Evolutionary conservation across 2,329 filamentous ascomycete species (phyloP), one percentile per base, ranked within the genome.

Genomic region (Teratosphaeriaceae sp.): DNA sequence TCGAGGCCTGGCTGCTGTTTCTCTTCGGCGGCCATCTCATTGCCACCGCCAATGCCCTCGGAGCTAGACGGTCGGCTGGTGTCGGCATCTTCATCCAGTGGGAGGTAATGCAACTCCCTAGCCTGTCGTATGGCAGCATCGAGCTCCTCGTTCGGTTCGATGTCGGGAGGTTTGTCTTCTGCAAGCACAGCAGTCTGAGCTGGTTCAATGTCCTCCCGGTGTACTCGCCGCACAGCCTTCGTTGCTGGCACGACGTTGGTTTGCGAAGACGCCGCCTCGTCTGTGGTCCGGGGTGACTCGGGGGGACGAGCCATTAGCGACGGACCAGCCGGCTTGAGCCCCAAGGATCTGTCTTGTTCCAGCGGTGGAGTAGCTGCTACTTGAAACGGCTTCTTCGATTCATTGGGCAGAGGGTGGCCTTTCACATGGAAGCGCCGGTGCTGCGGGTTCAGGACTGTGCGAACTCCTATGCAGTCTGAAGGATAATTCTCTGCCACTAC

Each of bases 121-220:
- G 81, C 71, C 54, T 83, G 71, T 23, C 74, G 65, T 45, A 92
- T 87, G 42, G 78, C 75, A 26, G 76, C 66, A 23, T 82, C 75
- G 7, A 90, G 66, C 21, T 76, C 78, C 52, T 86, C 81, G 24
- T 44, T 57, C 7, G 35, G 44, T 15, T 27, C 20, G 1, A 41
- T 18, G 3, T 2, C 15, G 3, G 18, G 12, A 8, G 35, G 16
- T 21, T 35, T 7, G 16, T 22, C 15, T 20, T 19, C 8, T 18
- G 31, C 15, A 4, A 18, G 15, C 15, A 3, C 20, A n/a, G 18
- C 12, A 5, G 31, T 19, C 5, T 5, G 5, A 30, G 11, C 11
- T 30, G 5, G 27, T 13, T 30, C 27, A n/a, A 6, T 30, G 3
- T n/a, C 5, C 5, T 30, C 27, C 5, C 3, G 9, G 15, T 18